phyloP scores from a whole-genome alignment of 441 rosid genomes.

The Gossypium davidsonii region DNA sequence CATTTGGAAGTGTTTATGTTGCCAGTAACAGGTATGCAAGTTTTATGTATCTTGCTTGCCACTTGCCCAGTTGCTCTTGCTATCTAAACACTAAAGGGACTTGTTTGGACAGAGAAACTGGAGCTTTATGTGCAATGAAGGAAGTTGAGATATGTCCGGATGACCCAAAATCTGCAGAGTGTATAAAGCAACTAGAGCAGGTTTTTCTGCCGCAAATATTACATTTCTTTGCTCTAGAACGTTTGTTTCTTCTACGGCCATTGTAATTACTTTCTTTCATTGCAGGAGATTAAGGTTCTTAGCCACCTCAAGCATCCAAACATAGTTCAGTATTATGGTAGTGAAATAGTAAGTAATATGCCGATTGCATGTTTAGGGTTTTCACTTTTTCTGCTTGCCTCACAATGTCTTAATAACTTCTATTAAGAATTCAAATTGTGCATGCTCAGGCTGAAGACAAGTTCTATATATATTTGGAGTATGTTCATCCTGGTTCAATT shows the following conservation, averaged over 20 bases:
- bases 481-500: constrained; percentile 95
- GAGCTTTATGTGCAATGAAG: constrained; percentile 95
- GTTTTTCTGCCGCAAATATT: constrained; percentile 28
- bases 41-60: constrained; percentile 5
- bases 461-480: constrained; percentile 86
- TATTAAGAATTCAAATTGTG: constrained; percentile 14
- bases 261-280: constrained; percentile 16
- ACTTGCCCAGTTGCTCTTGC: constrained; percentile 7
- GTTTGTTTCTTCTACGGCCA: background rate
- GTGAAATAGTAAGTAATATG: constrained; percentile 73
- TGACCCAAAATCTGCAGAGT: constrained; percentile 81
- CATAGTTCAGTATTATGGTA: constrained; percentile 95
- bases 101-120: constrained; percentile 56
- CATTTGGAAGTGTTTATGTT: constrained; percentile 89
- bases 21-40: constrained; percentile 66
- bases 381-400: background rate
- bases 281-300: constrained; percentile 87
- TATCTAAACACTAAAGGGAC: constrained; percentile 14
- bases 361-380: constrained; percentile 13
- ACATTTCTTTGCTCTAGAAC: background rate
- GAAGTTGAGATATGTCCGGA: constrained; percentile 90
- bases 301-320: constrained; percentile 88
- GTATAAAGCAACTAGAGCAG: constrained; percentile 83
- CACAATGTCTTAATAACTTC: constrained; percentile 1
- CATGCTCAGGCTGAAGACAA: constrained; percentile 58